A percentile compares a stretch with the other conserved stretches of the same genome.
These are phyloP conservation scores for Ustilago hordei DNA, from an alignment of 1,284 basidiomycete species.

Conservation along the genomic window DNA sequence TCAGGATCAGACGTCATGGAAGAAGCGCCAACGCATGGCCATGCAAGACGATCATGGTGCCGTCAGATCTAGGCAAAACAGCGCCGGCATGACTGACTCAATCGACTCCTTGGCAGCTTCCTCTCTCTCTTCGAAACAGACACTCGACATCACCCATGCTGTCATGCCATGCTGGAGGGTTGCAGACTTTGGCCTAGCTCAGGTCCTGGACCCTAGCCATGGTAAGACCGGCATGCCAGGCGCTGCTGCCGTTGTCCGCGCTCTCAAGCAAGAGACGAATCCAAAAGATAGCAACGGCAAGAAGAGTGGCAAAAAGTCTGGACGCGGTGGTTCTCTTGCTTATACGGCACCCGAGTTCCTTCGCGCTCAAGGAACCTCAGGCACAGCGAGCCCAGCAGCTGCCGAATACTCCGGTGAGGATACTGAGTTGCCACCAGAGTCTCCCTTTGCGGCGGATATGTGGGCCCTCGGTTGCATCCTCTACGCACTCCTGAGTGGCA, in stretches of 20 bases:
- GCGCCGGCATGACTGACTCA: constrained; percentile 20
- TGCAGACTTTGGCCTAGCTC: constrained; percentile 84
- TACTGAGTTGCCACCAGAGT: constrained; percentile 21
- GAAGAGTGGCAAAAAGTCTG: constrained; percentile 14
- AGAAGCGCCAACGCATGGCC: constrained; percentile 39
- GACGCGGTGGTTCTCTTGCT: constrained; percentile 57
- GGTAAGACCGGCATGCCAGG: constrained; percentile 12
- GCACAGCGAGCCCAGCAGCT: constrained; percentile 23
- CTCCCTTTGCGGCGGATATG: constrained; percentile 62
- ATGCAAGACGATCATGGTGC: background rate
- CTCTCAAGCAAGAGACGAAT: constrained; percentile 36
- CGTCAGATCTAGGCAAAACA: constrained; percentile 23
- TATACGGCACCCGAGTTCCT: constrained; percentile 62
- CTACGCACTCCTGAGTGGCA: constrained; percentile 59
- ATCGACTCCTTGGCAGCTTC: constrained; percentile 31
- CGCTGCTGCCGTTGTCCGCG: constrained; percentile 33
- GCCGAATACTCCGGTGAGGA: constrained; percentile 15
- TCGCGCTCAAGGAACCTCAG: constrained; percentile 31
- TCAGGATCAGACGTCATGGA: constrained; percentile 47
- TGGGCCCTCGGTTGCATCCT: constrained; percentile 65
- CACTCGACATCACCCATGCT: constrained; percentile 66
- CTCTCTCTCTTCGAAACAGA: constrained; percentile 69
- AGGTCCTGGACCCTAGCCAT: constrained; percentile 20
- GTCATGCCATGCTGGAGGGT: constrained; percentile 71
- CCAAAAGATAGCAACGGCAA: background rate